Conservation (phyloP, 306 rosid species). For the Acmispon strigosus region DNA sequence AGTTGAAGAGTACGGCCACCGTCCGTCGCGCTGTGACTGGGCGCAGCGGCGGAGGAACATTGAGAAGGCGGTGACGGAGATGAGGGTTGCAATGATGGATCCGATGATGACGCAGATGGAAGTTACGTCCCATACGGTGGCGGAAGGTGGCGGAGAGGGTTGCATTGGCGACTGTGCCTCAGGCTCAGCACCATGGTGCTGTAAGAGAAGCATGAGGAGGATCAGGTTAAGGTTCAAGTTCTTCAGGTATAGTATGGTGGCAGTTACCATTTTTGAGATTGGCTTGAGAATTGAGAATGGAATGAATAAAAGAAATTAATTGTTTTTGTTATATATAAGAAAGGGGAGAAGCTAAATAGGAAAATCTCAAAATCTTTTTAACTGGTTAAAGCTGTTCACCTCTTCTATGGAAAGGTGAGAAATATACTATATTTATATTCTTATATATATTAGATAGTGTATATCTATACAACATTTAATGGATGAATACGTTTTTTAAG, state of each 20-base stretch:
- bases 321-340: neutral
- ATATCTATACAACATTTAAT: too few relatives aligned
- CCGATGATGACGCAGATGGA: slow-evolving; percentile 2
- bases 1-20: too few relatives aligned
- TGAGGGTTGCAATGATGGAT: neutral
- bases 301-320: neutral
- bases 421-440: too few relatives aligned
- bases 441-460: too few relatives aligned
- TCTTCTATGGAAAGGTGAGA: too few relatives aligned
- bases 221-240: neutral
- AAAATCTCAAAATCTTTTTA: too few relatives aligned
- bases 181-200: neutral
- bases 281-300: neutral
- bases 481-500: too few relatives aligned
- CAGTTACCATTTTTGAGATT: neutral
- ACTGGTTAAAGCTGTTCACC: too few relatives aligned
- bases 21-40: neutral
- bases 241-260: neutral
- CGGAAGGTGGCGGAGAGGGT: neutral
- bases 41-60: neutral
- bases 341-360: too few relatives aligned
- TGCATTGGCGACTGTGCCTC: slow-evolving; percentile 26
- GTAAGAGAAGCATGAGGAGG: neutral
- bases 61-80: slow-evolving; percentile 3
- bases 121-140: neutral